Base-by-base conservation (phyloP, 768 basidiomycete species). In the Terana coerulea region DNA sequence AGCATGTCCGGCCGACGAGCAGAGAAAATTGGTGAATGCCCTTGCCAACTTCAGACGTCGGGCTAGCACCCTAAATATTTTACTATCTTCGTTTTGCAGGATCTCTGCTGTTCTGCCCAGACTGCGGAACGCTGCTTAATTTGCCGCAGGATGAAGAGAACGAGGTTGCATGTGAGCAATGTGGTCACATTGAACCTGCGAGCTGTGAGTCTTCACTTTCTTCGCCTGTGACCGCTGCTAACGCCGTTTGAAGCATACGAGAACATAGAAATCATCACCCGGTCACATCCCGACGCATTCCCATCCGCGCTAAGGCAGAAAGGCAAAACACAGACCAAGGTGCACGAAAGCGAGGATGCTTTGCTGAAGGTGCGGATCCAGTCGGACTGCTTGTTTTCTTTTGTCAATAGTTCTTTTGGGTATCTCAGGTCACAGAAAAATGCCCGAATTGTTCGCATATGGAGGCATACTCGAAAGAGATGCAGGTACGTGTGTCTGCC, bases 221-320 rank as follows among this genome's bases (percentile, higher is more conserved):
- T 25, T 8, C 7, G 22, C 17, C 17, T 37, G 1, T 9, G 14
- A 9, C 22, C 30, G 22, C 22, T 35, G 25, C 26, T 39, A 17
- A 25, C 42, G 24, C 26, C 36, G 14, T 12, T 33, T 26, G 17
- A 22, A 97, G 94, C 92, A 3, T 98, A 95, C 66, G 94, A 98
- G 60, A 89, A 92, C 67, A 86, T 86, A 25, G 82, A 88, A 57
- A 92, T 95, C 43, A 83, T 84, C 47, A 98, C 97, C 0, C 84
- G 82, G 22, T 97, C 95, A 7, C 89, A 93, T 56, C 89, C 93
- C 0, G 91, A 94, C 49, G 95, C 97, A 3, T 98, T 98, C 67
- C 95, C 97, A 0, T 94, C 91, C 24, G 79, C 85, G 0, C 69
- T 98, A 53, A 74, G 86, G 61, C 90, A 95, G 59, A 91, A 91